These are phyloP conservation scores for Ustilaginoidea virens DNA, from an alignment of 2,329 filamentous ascomycete genomes.

Conservation along the genomic window DNA sequence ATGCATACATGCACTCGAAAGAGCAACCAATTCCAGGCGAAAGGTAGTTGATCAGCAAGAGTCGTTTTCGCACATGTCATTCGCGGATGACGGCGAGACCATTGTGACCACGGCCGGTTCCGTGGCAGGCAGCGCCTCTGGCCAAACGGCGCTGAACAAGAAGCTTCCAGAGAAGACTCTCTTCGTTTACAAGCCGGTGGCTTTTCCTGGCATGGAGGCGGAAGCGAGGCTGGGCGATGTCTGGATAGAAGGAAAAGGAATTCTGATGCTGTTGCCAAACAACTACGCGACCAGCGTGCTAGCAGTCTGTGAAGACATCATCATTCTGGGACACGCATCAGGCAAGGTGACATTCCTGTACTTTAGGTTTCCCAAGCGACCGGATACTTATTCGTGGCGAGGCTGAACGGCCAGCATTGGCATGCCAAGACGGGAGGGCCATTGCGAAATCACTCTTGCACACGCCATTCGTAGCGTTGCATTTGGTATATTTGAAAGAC, in stretches of 20 bases:
- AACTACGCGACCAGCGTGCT: conserved; percentile 5
- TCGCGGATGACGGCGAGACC: conserved; percentile 3
- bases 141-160: conserved; percentile 3
- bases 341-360: conserved; percentile 7
- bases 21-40: conserved; percentile 1
- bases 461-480: too few species aligned
- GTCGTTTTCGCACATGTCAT: conserved; percentile 5
- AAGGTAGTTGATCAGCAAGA: conserved; percentile 5
- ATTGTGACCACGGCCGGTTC: conserved; percentile 6
- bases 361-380: conserved; percentile 4
- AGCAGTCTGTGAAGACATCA: conserved; percentile 5
- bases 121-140: conserved; percentile 1
- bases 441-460: too few species aligned
- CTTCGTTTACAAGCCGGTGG: conserved; percentile 6
- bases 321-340: conserved; percentile 6
- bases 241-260: conserved; percentile 4
- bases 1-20: conserved; percentile 5
- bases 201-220: conserved; percentile 5
- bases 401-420: too few species aligned
- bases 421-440: too few species aligned
- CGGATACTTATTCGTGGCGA: conserved; percentile 2
- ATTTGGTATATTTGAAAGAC: too few species aligned
- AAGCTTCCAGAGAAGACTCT: conserved; percentile 2
- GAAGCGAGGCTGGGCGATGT: conserved; percentile 5
- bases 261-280: conserved; percentile 5